These are phyloP conservation scores for Ophiocordyceps camponoti-rufipedis DNA, from an alignment of 2,329 filamentous ascomycete genomes.

Conservation along the genomic window DNA sequence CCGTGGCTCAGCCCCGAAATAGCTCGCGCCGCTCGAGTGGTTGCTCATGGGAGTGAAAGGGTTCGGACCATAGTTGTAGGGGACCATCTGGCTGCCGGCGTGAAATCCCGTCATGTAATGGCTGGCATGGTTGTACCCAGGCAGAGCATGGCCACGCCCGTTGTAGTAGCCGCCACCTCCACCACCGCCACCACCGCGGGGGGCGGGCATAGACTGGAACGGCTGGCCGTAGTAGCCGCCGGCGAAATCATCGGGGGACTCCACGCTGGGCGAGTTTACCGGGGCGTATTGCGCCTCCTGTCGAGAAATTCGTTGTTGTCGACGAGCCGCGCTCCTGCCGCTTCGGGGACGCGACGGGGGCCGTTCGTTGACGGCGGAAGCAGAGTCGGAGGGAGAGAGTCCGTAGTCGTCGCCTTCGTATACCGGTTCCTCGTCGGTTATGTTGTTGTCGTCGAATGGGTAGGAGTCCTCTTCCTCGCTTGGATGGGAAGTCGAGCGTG, in stretches of 20 bases:
- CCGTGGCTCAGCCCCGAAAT: slow-evolving; percentile 20
- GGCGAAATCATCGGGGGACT: slow-evolving; percentile 44
- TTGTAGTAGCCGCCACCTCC: slow-evolving; percentile 8
- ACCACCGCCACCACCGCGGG: slow-evolving; percentile 9
- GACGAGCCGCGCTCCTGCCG: slow-evolving; percentile 10
- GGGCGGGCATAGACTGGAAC: slow-evolving; percentile 6
- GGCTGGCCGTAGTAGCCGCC: slow-evolving; percentile 18
- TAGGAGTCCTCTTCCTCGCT: slow-evolving; percentile 21
- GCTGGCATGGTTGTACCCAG: slow-evolving; percentile 26
- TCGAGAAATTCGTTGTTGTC: slow-evolving; percentile 14
- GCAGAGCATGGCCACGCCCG: slow-evolving; percentile 18
- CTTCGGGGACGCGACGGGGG: slow-evolving; percentile 7
- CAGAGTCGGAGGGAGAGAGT: slow-evolving; percentile 39
- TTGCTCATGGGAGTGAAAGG: slow-evolving; percentile 26
- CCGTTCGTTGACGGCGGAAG: slow-evolving; percentile 25
- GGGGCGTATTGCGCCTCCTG: slow-evolving; percentile 19
- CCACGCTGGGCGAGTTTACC: slow-evolving; percentile 40
- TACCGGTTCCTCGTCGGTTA: slow-evolving; percentile 22
- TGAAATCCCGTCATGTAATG: slow-evolving; percentile 21
- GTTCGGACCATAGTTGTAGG: slow-evolving; percentile 20
- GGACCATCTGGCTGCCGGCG: slow-evolving; percentile 26
- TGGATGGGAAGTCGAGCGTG: slow-evolving; percentile 16
- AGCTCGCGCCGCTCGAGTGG: slow-evolving; percentile 18
- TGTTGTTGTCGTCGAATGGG: slow-evolving; percentile 13
- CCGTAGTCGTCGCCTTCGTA: slow-evolving; percentile 19